Evolutionary conservation across 768 basidiomycete genomes (phyloP), one percentile per base, ranked within the genome.

Genomic region (Leccinum longicurvipes): DNA sequence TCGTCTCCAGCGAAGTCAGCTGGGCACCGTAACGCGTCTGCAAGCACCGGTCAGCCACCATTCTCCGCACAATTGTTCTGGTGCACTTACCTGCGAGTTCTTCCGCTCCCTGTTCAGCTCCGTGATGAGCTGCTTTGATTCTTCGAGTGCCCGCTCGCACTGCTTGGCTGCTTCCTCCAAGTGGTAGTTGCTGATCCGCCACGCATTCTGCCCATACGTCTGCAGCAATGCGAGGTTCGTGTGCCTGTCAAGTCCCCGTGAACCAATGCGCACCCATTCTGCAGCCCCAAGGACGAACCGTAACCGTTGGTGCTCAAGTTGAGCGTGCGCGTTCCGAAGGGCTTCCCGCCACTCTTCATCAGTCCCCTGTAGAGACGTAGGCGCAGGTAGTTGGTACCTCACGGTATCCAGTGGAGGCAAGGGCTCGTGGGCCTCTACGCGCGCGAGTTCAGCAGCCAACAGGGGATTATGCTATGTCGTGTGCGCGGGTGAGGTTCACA

Each of bases 61-160:
- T 6, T 15, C 6, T 17, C 17, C 15, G 5, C 44, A 14, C 31
- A 3, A 24, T 14, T 36, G 2, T 14, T 0, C 6, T 6, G n/a
- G n/a, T n/a, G 3, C 11, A 4, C 1, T 75, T 63, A 88, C 92
- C 82, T 94, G 93, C 47, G 74, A 75, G 70, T 93, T 92, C 77
- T 95, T 93, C 51, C 95, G 81, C 54, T 88, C 85, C 48, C 96
- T 79, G 67, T 98, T 98, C 56, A 98, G 78, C 54, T 90, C 90
- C 0, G 89, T 86, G 0, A 90, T 91, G 49, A 85, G 69, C 66
- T 91, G 81, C 69, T 86, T 87, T 56, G 94, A 61, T 60, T 88
- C 84, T 64, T 92, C 93, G n/a, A 90, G 70, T 10, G 83, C 76
- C 59, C 77, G 79, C 70, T 93, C 92, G 8, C 83, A 75, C 56